phyloP scores from a whole-genome alignment of 768 basidiomycete species.

The Pholiota molesta region DNA sequence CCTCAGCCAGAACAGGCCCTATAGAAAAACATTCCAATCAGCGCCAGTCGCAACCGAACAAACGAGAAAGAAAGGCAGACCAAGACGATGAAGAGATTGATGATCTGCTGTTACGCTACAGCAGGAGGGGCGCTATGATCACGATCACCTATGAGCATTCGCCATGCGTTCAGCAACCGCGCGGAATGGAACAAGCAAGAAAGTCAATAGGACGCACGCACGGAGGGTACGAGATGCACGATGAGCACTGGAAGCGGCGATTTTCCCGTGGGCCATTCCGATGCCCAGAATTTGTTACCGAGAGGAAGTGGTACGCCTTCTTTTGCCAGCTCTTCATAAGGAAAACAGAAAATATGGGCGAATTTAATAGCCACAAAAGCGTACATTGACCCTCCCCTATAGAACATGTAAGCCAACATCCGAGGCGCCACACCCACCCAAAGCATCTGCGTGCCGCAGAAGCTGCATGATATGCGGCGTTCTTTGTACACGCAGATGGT shows the following conservation, averaged over 20 bases:
- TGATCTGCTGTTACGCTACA: slow-evolving; percentile 56
- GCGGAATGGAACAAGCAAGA: too few relatives aligned
- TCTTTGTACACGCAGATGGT: too few relatives aligned
- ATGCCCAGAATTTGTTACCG: slow-evolving; percentile 62
- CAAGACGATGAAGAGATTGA: slow-evolving; percentile 57
- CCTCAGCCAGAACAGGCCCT: slow-evolving; percentile 61
- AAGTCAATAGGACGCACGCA: slow-evolving; percentile 17
- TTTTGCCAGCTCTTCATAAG: slow-evolving; percentile 53
- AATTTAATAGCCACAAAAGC: too few relatives aligned
- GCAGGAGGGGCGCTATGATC: slow-evolving; percentile 56
- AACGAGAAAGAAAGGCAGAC: slow-evolving; percentile 33
- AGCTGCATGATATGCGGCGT: too few relatives aligned
- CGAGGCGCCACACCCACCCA: too few relatives aligned
- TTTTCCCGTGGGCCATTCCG: slow-evolving; percentile 62
- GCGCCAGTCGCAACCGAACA: background rate
- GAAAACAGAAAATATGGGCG: too few relatives aligned
- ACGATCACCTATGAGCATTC: slow-evolving; percentile 41
- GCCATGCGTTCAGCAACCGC: too few relatives aligned
- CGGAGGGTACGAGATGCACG: slow-evolving; percentile 57
- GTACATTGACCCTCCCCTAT: too few relatives aligned
- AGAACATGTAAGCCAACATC: too few relatives aligned
- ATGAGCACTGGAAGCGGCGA: slow-evolving; percentile 59
- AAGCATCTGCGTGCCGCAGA: too few relatives aligned
- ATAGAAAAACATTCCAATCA: too few relatives aligned
- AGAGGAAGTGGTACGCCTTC: slow-evolving; percentile 65